Base-by-base conservation (phyloP, 495 filamentous ascomycete genomes). In the Penicillium malachiteum region DNA sequence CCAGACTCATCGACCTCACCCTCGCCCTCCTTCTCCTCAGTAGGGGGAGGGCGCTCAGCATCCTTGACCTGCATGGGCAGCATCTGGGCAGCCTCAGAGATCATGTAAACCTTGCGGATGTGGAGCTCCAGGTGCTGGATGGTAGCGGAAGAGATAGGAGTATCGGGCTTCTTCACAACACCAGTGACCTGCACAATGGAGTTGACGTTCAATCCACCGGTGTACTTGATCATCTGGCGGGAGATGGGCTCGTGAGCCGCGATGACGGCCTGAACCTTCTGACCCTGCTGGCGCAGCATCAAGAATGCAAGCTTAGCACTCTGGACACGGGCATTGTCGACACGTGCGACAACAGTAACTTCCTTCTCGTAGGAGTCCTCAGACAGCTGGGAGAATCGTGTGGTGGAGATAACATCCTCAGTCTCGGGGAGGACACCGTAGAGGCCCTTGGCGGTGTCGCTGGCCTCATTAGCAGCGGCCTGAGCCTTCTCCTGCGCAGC, bases 261-360 rank as follows among this genome's bases (percentile, higher is more conserved):
- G 61, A 89, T 79, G 35, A 88, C 83, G 49, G 84, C 92, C 77
- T 96, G 92, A 14, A 96, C 84, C 26, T 90, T 87, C 65, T 85
- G 83, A 46, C 85, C 84, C 66, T 89, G 86, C 76, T 96, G 87
- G 52, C 92, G 81, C 51, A 97, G 81, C 71, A 94, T 90, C 65
- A 97, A 81, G 75, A 97, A 97, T 52, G 84, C 88, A 78, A 97
- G 85, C 74, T 96, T 95, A 56, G 91, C 88, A 60, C 90, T 89
- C 76, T 97, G 90, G 56, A 88, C 86, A 58, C 93, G 80, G 17
- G 88, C 76, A 74, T 94, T 96, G 69, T 96, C 91, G 26, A 97
- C 78, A 72, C 90, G 88, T 6, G 88, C 93, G 16, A 92, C 83
- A 55, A 97, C 82, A 18, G 84, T 81, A 40, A 97, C 79, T 55